Conservation (phyloP, 768 basidiomycete genomes). For the Collybia sordida region DNA sequence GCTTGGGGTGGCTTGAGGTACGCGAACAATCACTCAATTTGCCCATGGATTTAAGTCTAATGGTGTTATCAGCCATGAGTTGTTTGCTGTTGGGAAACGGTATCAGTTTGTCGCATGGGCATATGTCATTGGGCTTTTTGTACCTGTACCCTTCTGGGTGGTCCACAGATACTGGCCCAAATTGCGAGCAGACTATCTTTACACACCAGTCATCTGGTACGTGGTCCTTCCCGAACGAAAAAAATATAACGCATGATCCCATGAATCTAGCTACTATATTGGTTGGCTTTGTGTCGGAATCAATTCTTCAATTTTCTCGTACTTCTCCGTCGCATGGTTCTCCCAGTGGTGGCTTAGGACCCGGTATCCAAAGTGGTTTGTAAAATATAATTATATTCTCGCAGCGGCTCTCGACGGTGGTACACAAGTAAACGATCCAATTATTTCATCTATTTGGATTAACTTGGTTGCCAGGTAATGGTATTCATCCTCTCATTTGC, state of each 20-base stretch:
- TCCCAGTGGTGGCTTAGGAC: conserved; percentile 50
- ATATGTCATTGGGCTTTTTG: conserved; percentile 45
- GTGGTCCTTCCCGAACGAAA: conserved; percentile 3
- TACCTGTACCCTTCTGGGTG: conserved; percentile 57
- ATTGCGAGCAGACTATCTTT: conserved; percentile 43
- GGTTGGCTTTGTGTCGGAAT: conserved; percentile 52
- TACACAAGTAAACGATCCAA: conserved; percentile 23
- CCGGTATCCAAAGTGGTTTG: conserved; percentile 46
- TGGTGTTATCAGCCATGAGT: conserved; percentile 28
- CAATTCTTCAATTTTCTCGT: conserved; percentile 40
- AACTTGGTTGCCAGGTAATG: conserved; percentile 46
- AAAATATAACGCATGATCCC: neutral
- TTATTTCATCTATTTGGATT: neutral
- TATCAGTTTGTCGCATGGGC: conserved; percentile 52
- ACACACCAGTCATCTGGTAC: conserved; percentile 46
- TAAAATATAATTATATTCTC: conserved; percentile 40
- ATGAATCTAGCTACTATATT: conserved; percentile 37
- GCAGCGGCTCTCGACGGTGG: conserved; percentile 37
- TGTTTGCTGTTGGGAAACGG: conserved; percentile 40
- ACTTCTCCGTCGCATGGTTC: conserved; percentile 41
- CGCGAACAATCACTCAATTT: neutral
- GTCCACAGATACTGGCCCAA: conserved; percentile 43
- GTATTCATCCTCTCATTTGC: conserved; percentile 50
- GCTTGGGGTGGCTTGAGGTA: conserved; percentile 50
- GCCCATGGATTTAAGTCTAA: neutral